phyloP scores from a whole-genome alignment of 2,329 filamentous ascomycete species.

The Emergomyces orientalis region DNA sequence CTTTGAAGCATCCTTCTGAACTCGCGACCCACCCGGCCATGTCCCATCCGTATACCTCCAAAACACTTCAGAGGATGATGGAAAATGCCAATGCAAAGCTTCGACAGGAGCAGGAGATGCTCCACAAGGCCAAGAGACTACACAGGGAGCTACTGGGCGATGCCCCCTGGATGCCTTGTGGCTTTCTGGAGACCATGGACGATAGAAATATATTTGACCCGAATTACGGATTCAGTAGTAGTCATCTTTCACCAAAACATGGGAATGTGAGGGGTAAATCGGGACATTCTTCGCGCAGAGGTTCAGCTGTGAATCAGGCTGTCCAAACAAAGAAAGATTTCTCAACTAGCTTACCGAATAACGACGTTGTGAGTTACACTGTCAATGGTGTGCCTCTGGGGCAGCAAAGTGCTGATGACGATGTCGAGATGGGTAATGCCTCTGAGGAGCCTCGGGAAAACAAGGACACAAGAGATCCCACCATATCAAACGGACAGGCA shows the following conservation, averaged over 20 bases:
- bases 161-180: slow-evolving; percentile 50
- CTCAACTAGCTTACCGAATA: neutral
- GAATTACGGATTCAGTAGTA: slow-evolving; percentile 4
- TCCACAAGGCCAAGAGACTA: slow-evolving; percentile 50
- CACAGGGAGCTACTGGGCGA: slow-evolving; percentile 53
- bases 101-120: slow-evolving; percentile 46
- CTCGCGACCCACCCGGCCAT: slow-evolving; percentile 51
- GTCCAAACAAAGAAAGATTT: slow-evolving; percentile 6
- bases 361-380: slow-evolving; percentile 12
- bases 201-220: slow-evolving; percentile 43
- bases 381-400: slow-evolving; percentile 2
- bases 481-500: neutral
- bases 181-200: slow-evolving; percentile 42
- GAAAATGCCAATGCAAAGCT: slow-evolving; percentile 48
- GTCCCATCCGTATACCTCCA: slow-evolving; percentile 50
- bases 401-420: slow-evolving; percentile 15
- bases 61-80: slow-evolving; percentile 50
- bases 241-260: neutral
- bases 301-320: slow-evolving; percentile 10
- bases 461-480: neutral
- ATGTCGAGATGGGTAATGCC: slow-evolving; percentile 29
- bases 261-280: slow-evolving; percentile 13
- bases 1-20: slow-evolving; percentile 54
- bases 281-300: slow-evolving; percentile 12
- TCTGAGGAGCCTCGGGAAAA: slow-evolving; percentile 11